phyloP scores from a whole-genome alignment of 192 early-diverging fungal species.

The Cladochytrium replicatum region DNA sequence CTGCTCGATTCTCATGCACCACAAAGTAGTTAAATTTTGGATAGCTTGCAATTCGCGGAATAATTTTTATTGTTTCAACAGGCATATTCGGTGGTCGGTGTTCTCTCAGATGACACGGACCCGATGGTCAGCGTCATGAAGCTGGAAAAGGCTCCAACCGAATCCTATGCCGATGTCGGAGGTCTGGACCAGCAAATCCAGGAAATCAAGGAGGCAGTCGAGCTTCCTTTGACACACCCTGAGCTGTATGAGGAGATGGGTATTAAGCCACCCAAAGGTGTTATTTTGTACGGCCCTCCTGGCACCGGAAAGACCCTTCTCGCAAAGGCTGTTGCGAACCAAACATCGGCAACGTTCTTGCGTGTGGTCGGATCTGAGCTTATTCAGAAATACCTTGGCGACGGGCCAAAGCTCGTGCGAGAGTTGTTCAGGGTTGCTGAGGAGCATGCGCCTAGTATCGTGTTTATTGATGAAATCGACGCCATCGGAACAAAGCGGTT shows the following conservation, averaged over 20 bases:
- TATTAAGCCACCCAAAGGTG: constrained; percentile 96
- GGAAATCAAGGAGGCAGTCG: constrained; percentile 97
- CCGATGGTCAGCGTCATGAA: constrained; percentile 99
- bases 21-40: constrained; percentile 53
- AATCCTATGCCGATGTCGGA: constrained; percentile 97
- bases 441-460: constrained; percentile 93
- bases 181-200: constrained; percentile 95
- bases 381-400: constrained; percentile 98
- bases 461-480: constrained; percentile 99
- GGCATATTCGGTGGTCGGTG: constrained; percentile 85
- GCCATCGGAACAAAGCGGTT: constrained; percentile 92
- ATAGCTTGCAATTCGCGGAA: constrained; percentile 66
- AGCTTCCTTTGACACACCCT: constrained; percentile 92
- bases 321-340: constrained; percentile 96
- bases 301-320: constrained; percentile 94
- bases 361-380: constrained; percentile 95
- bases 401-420: constrained; percentile 95
- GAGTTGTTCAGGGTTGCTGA: constrained; percentile 95
- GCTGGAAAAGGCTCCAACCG: constrained; percentile 93
- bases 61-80: too few relatives aligned
- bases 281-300: constrained; percentile 93
- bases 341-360: constrained; percentile 95
- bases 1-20: constrained; percentile 89
- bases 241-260: constrained; percentile 99
- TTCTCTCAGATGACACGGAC: constrained; percentile 88